Base-by-base conservation (phyloP, 768 basidiomycete species). In the Tylopilus felleus region DNA sequence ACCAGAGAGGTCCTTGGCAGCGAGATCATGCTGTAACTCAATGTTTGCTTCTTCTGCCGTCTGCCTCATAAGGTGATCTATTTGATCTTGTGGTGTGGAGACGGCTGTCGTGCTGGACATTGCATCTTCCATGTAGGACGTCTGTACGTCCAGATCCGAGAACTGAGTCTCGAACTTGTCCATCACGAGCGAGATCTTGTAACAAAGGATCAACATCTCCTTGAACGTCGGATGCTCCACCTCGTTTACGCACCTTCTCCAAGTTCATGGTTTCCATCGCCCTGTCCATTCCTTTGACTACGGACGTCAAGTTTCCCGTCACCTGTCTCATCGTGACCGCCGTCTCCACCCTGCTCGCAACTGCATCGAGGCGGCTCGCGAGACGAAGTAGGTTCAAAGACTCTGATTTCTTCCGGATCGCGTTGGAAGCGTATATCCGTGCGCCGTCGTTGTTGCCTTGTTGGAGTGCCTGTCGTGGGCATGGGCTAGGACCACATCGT, bases 221-320 rank as follows among this genome's bases (percentile, higher is more conserved):
- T 40, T 38, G 27, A 45, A 14, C 42, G 14, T 29, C 16, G 43
- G 14, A 0, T 17, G 8, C 16, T 21, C 17, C 3, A 39, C 27
- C 49, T 12, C 35, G 7, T 36, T 22, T 25, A 75, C 85, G 66
- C 65, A 97, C 96, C 69, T 88, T 81, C 64, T 99, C 97, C 52
- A 98, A 81, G 76, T 99, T 98, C 97, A 99, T 99, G 72, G 80
- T 89, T 63, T 97, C 90, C 97, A 99, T 98, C 5, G 97, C 97
- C 68, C 88, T 91, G 70, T 99, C 97, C 97, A 99, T 98, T 31
- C 94, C 95, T 64, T 85, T 86, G 42, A 99, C 97, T 3, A 98
- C 97, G 33, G 86, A 87, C 16, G 93, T 86, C 96, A 99, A 97
- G 70, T 87, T 94, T 4, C 93, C 93, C 28, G 97, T 96, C 38